A percentile compares a stretch with the other conserved stretches of the same genome.
phyloP scores from a whole-genome alignment of 192 early-diverging fungal species.

The Tieghemiomyces parasiticus region DNA sequence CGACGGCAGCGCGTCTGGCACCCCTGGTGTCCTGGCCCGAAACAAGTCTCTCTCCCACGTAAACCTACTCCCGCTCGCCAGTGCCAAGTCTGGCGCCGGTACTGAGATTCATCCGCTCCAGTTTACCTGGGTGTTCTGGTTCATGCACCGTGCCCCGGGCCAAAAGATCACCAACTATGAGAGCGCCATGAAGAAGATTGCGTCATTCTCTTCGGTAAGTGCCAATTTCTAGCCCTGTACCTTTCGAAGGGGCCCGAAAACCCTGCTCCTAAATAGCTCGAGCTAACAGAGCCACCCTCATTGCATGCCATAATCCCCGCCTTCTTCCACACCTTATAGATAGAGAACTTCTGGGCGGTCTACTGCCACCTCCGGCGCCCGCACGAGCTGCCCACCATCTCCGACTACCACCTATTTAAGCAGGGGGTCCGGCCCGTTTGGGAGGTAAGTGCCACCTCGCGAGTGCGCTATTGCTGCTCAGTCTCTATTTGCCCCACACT shows the following conservation, averaged over 20 bases:
- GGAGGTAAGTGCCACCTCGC: constrained; percentile 39
- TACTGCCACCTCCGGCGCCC: constrained; percentile 72
- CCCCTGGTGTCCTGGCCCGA: background rate
- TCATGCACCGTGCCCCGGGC: constrained; percentile 80
- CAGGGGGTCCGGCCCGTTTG: constrained; percentile 85
- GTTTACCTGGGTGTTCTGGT: constrained; percentile 84
- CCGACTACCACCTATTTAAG: constrained; percentile 90
- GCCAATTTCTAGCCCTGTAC: background rate
- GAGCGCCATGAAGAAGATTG: constrained; percentile 69
- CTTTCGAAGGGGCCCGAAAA: background rate
- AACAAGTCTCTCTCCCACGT: constrained; percentile 5
- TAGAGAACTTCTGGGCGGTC: constrained; percentile 67
- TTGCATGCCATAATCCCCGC: background rate
- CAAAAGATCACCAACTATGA: constrained; percentile 81
- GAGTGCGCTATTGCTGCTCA: too few species aligned
- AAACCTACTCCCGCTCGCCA: constrained; percentile 6
- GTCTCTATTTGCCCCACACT: too few species aligned
- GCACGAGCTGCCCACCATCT: constrained; percentile 66
- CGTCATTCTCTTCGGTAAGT: constrained; percentile 58
- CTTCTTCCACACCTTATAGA: constrained; percentile 19
- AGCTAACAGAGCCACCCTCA: background rate
- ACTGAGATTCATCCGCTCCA: constrained; percentile 42
- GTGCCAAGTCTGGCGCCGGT: background rate
- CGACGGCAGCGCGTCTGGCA: background rate
- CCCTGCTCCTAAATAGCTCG: background rate